A percentile compares a stretch with the other conserved stretches of the same genome.
These are phyloP conservation scores for Melampsora abietis-canadensis DNA, from an alignment of 1,284 basidiomycete genomes.

Conservation along the genomic window DNA sequence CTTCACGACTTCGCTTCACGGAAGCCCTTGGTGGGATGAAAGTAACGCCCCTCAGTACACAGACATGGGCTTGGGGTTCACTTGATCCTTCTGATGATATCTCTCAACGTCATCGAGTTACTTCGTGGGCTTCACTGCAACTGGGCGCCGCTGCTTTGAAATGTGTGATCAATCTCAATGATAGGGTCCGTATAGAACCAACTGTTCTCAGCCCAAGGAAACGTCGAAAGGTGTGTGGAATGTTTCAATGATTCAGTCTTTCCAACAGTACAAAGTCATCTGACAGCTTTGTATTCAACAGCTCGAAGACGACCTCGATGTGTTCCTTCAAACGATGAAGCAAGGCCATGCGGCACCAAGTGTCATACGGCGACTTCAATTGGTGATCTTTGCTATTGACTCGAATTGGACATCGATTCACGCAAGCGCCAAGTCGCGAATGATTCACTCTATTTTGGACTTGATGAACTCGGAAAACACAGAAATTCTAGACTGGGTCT, in stretches of 20 bases:
- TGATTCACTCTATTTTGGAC: constrained; percentile 62
- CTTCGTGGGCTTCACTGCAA: constrained; percentile 25
- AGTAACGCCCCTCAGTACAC: constrained; percentile 16
- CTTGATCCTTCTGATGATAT: constrained; percentile 21
- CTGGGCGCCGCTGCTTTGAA: constrained; percentile 34
- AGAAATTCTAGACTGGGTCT: constrained; percentile 72
- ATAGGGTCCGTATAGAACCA: constrained; percentile 11
- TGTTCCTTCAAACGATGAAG: constrained; percentile 26
- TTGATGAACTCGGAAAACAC: constrained; percentile 66
- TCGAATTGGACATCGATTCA: constrained; percentile 67
- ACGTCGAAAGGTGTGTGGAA: constrained; percentile 36
- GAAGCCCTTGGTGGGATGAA: not conserved
- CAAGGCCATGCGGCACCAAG: constrained; percentile 48
- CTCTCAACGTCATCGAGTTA: constrained; percentile 16
- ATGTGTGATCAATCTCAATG: not conserved
- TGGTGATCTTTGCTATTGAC: constrained; percentile 77
- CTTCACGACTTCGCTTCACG: constrained; percentile 22
- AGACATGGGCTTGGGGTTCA: constrained; percentile 14
- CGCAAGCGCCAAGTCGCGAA: constrained; percentile 59
- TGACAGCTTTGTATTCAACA: constrained; percentile 1
- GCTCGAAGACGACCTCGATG: constrained; percentile 32
- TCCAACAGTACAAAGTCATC: not conserved
- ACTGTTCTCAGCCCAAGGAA: constrained; percentile 6
- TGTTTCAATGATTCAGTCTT: not conserved
- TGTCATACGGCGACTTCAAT: constrained; percentile 65